Percentiles rank a stretch among this genome's conserved stretches.
phyloP scores from a whole-genome alignment of 2,329 filamentous ascomycete species.

The Paraconiothyrium sp. region DNA sequence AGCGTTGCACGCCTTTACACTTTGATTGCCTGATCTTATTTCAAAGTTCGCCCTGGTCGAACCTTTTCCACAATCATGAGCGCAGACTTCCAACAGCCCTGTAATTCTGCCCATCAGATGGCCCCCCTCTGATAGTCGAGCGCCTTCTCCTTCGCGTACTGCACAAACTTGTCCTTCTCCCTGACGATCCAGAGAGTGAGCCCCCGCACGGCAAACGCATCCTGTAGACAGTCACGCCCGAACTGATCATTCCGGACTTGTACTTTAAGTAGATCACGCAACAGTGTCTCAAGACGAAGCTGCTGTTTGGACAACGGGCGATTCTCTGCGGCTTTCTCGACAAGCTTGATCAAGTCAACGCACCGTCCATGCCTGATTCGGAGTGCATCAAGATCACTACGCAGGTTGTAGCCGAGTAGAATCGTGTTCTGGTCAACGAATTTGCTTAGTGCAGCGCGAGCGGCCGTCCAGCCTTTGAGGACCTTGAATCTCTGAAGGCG shows the following conservation, averaged over 20 bases:
- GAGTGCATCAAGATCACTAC: conserved; percentile 44
- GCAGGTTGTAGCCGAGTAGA: conserved; percentile 46
- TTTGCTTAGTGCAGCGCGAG: conserved; percentile 39
- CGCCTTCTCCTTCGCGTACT: conserved; percentile 47
- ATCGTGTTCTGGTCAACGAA: conserved; percentile 46
- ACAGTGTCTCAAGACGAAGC: conserved; percentile 42
- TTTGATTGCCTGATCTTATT: too few relatives aligned
- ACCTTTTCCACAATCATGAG: too few relatives aligned
- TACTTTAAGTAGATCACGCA: conserved; percentile 28
- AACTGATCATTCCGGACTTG: conserved; percentile 28
- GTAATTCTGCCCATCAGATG: not conserved
- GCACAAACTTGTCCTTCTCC: conserved; percentile 48
- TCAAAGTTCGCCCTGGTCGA: too few relatives aligned
- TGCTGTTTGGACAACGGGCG: conserved; percentile 43
- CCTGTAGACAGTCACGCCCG: conserved; percentile 61
- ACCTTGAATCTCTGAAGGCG: conserved; percentile 41
- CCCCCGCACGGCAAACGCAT: conserved; percentile 61
- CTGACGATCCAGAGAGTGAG: conserved; percentile 58
- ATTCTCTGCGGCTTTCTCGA: conserved; percentile 45
- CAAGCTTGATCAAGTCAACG: conserved; percentile 42
- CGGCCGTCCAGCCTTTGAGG: conserved; percentile 45
- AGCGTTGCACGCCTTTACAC: too few relatives aligned
- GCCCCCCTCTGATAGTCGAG: conserved; percentile 34
- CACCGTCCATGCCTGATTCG: conserved; percentile 47
- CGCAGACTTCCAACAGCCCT: too few relatives aligned